Evolutionary conservation across 2,329 filamentous ascomycete genomes (phyloP), one percentile per base, ranked within the genome.

Genomic region (Graphiopsis chlorocephala): DNA sequence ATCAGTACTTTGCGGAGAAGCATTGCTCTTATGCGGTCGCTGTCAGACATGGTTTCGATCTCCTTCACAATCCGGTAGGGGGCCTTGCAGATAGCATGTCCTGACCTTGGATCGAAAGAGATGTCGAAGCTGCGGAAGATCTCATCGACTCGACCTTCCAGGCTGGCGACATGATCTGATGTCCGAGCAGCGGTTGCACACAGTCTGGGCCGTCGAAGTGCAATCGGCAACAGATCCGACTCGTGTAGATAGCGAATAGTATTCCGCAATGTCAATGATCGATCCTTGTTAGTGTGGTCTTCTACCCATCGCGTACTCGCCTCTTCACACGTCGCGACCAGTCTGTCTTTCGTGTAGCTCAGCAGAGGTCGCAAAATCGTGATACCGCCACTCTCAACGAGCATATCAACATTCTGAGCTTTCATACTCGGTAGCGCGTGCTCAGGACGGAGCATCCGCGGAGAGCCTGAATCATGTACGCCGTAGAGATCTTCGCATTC

Each of bases 271-370:
- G 95, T 97, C 65, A 96, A 78, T 0, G 88, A 92, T 10, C 82
- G 84, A 71, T 97, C 90, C 17, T 82, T 77, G 73, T 99, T 99
- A 1, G 93, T 97, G 48, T 82, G 79, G 74, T 99, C 95, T 74
- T 95, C 91, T 68, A 92, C 91, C 90, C 92, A 98, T 0, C 80
- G 78, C 11, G 96, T 79, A 0, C 82, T 78, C 68, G 88, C 84
- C n/a, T 84, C 81, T 66, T 88, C 76, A 72, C 94, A 97, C 0
- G 91, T 93, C 1, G 87, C 86, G 50, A 89, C 83, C n/a, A 97
- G 82, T 38, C 88, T 82, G 59, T 86, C 82, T 78, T 98, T 96
- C 66, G 83, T 80, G 72, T 93, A 92, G 10, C 76, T 75, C 8
- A 96, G 79, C 56, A 95, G 77, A 3, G 92, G 92, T 8, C 92